Percentiles rank a stretch among this genome's conserved stretches.
phyloP scores from a whole-genome alignment of 306 rosid genomes.

The Geum urbanum region DNA sequence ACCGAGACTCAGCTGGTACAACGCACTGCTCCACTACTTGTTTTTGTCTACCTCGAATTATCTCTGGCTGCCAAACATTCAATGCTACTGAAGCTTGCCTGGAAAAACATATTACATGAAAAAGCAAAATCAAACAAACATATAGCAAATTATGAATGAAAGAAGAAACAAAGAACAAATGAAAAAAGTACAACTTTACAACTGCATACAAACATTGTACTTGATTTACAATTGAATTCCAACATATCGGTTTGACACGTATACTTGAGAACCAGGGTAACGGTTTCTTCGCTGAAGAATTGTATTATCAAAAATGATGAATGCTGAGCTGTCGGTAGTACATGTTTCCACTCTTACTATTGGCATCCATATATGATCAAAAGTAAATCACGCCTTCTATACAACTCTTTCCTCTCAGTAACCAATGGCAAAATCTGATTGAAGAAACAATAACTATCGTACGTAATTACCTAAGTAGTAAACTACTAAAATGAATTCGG shows the following conservation, averaged over 20 bases:
- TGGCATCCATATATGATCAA: no score
- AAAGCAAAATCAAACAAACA: not conserved
- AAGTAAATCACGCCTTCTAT: no score
- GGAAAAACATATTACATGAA: slow-evolving; percentile 13
- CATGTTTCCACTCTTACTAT: not conserved
- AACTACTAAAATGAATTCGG: no score
- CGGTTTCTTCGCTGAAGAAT: not conserved
- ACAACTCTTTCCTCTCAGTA: no score
- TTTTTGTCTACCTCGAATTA: slow-evolving; percentile 47
- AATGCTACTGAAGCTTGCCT: slow-evolving; percentile 81
- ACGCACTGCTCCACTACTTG: slow-evolving; percentile 51
- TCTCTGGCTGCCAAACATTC: slow-evolving; percentile 88
- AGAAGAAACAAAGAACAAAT: no score
- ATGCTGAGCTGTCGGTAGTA: not conserved
- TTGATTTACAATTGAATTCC: not conserved
- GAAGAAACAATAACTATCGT: no score
- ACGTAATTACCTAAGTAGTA: no score
- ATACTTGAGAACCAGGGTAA: not conserved
- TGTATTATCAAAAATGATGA: no score
- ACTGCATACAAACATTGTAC: not conserved
- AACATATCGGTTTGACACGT: not conserved
- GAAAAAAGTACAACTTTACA: not conserved
- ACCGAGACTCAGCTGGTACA: slow-evolving; percentile 54
- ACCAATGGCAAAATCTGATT: no score
- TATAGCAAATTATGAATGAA: not conserved